Conservation (phyloP, 2,329 filamentous ascomycete species). For the Sporothrix euskadiensis region DNA sequence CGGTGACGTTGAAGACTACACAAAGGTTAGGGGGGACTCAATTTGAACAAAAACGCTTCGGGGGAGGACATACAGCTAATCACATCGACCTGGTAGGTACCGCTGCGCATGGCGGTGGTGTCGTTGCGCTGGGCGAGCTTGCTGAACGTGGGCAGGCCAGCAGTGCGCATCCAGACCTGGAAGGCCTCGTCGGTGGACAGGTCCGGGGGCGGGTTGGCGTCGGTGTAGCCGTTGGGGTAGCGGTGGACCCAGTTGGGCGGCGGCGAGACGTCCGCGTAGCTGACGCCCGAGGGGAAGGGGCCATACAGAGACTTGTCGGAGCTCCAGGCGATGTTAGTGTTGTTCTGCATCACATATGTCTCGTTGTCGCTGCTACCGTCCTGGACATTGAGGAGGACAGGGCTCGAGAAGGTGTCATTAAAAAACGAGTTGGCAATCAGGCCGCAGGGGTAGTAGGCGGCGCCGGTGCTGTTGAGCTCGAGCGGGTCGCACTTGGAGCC, state of each 20-base stretch:
- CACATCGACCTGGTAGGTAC: slow-evolving; percentile 76
- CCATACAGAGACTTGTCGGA: slow-evolving; percentile 82
- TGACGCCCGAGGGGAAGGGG: slow-evolving; percentile 59
- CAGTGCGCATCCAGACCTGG: slow-evolving; percentile 98
- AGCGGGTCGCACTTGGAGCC: slow-evolving; percentile 76
- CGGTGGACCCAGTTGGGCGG: slow-evolving; percentile 81
- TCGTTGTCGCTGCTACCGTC: slow-evolving; percentile 43
- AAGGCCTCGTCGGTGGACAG: slow-evolving; percentile 78
- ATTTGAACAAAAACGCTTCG: too few relatives aligned
- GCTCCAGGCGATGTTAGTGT: slow-evolving; percentile 77
- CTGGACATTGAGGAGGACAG: slow-evolving; percentile 59
- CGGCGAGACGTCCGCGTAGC: slow-evolving; percentile 65
- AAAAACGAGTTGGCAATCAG: slow-evolving; percentile 96
- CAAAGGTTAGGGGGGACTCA: too few relatives aligned
- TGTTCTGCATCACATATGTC: slow-evolving; percentile 74
- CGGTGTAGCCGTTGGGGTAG: slow-evolving; percentile 70
- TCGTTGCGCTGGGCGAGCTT: slow-evolving; percentile 89
- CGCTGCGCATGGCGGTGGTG: slow-evolving; percentile 62
- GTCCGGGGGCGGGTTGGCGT: slow-evolving; percentile 65
- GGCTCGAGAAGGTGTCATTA: slow-evolving; percentile 82
- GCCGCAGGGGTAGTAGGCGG: slow-evolving; percentile 90
- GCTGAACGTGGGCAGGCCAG: slow-evolving; percentile 89
- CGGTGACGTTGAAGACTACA: slow-evolving; percentile 74
- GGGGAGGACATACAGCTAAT: slow-evolving; percentile 65
- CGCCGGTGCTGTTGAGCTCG: slow-evolving; percentile 51